A percentile compares a stretch with the other conserved stretches of the same genome.
Conservation (phyloP, 768 basidiomycete genomes). For the Phaeotremella skinneri region DNA sequence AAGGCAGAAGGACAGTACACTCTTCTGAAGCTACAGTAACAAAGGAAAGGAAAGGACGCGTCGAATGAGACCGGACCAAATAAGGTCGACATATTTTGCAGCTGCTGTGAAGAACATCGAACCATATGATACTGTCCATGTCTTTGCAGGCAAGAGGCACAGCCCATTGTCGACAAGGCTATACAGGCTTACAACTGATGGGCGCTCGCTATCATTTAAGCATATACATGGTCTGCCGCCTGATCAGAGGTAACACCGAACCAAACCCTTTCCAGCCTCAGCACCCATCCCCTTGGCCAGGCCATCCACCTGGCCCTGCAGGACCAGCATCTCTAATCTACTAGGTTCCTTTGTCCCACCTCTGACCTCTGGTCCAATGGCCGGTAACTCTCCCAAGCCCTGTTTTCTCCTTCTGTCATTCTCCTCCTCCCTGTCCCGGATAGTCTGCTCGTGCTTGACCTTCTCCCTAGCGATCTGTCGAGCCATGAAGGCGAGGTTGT, state of each 20-base stretch:
- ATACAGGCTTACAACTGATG: too few relatives aligned
- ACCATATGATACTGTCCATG: too few relatives aligned
- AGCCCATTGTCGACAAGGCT: too few relatives aligned
- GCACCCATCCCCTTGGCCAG: conserved; percentile 72
- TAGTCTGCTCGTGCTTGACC: conserved; percentile 69
- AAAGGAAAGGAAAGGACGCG: too few relatives aligned
- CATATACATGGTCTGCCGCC: too few relatives aligned
- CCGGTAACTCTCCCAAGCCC: conserved; percentile 79
- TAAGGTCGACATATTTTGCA: too few relatives aligned
- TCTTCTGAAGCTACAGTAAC: too few relatives aligned
- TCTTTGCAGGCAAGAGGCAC: too few relatives aligned
- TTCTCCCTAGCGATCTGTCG: conserved; percentile 87
- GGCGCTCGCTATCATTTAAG: too few relatives aligned
- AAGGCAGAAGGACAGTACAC: too few relatives aligned
- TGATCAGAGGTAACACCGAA: conserved; percentile 80
- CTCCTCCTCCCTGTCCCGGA: conserved; percentile 86
- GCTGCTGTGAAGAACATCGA: too few relatives aligned
- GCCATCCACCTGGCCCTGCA: conserved; percentile 83
- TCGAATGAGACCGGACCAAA: too few relatives aligned
- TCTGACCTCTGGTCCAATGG: conserved; percentile 76
- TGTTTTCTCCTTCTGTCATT: conserved; percentile 73
- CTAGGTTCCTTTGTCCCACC: conserved; percentile 88
- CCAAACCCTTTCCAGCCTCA: conserved; percentile 62
- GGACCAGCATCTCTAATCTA: conserved; percentile 77
- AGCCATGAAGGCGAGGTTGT: conserved; percentile 81